Evolutionary conservation across 2,329 filamentous ascomycete genomes (phyloP), one percentile per base, ranked within the genome.

Genomic region (Ophiostoma perfectum): DNA sequence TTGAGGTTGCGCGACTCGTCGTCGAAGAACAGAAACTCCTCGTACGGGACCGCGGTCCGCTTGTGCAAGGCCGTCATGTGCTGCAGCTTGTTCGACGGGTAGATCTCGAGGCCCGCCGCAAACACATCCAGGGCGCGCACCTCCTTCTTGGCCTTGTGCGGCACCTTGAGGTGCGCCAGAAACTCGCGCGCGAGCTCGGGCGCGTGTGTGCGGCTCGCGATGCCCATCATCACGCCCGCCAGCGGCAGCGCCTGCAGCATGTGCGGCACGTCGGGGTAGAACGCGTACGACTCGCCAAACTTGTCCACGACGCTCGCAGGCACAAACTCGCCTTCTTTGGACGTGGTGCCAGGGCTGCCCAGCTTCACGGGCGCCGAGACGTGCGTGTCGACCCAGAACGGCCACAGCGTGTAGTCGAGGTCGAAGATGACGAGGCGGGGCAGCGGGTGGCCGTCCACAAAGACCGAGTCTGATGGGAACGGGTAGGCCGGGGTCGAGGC

Each of bases 391-490:
- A 96, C 89, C 94, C 94, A 98, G 80, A 97, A 97, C 4, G 93
- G 93, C 95, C 94, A 98, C n/a, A 98, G 84, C 81, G 95, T 98
- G 83, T 97, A 98, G 83, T 98, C 94, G 71, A 98, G 87, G 78
- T 98, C 95, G 80, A 98, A 97, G 72, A 95, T 91, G 74, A 98
- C 85, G 73, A 97, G 84, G 71, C 89, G 88, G 0, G 93, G 93
- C 1, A 97, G 84, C 0, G 92, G 91, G 0, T 88, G 84, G 58
- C 86, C 78, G 77, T 86, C 82, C 72, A 76, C 16, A 55, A 68
- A 66, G 64, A 68, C 67, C 2, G 67, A 68, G 16, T 47, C 67
- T 3, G 64, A 16, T 16, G 55, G 67, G n/a, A 68, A 68, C 5
- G 63, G 64, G 36, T 49, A 41, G 63, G 18, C 52, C 16, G 42